Base-by-base conservation (phyloP, 202 grass and related monocot genomes). In the Setaria viridis region DNA sequence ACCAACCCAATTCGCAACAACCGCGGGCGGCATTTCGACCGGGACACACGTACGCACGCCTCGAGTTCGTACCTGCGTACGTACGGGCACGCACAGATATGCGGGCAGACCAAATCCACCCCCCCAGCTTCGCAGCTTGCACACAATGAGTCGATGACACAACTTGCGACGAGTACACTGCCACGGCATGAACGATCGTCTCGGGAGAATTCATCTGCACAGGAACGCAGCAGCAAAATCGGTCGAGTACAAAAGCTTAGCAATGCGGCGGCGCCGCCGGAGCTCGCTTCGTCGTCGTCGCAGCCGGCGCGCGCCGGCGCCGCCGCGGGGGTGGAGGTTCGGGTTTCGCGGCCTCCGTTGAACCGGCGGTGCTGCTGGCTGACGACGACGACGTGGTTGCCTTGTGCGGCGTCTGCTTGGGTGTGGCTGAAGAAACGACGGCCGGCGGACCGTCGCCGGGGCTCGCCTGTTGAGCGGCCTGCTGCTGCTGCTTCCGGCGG, bases 401-500 rank as follows among this genome's bases (percentile, higher is more conserved):
- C 9, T 41, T 41, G 49, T 3, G 7, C 21, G 12, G 32, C 30
- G 20, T 20, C 9, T 25, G 16, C 5, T 55, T 14, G 17, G 67
- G 0, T 3, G 50, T 30, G 4, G 17, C 33, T 10, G 72, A 7
- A 20, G 51, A 1, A 15, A 8, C 15, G 11, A 6, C 32, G 33
- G 55, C 20, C 47, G 8, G 71, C 15, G 7, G 9, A 11, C 6
- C 37, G 48, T 0, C 37, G 83, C 4, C 30, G 16, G 77, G 56
- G 12, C 17, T 11, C 16, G 14, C 9, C 17, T 14, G 4, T 10
- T 1, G 13, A 0, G 0, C 17, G 9, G 3, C 21, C 58, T 0
- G 85, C 74, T 48, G 85, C 56, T 82, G 47, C 54, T 77, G 33
- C 67, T 66, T 73, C 72, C 87, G 53, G 82, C 92, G 86, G 34